A percentile compares a stretch with the other conserved stretches of the same genome.
Evolutionary conservation across 805 yeast species (phyloP).

Genomic region (Tetrapisispora namnaoensis): DNA sequence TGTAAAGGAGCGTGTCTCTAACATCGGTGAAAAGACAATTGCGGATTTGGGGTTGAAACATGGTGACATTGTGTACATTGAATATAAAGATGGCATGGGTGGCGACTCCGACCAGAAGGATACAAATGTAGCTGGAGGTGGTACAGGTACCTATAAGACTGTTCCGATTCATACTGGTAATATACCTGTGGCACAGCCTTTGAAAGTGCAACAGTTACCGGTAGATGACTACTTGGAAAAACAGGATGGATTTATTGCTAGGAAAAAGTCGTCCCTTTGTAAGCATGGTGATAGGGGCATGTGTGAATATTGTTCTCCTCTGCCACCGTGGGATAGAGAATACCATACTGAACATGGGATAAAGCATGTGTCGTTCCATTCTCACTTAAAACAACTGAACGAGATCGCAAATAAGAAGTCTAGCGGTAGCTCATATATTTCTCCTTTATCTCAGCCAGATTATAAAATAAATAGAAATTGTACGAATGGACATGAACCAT

Average conservation of each 20-base stretch:
- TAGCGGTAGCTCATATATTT: slow-evolving; percentile 56
- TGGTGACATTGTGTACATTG: slow-evolving; percentile 49
- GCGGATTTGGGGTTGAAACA: slow-evolving; percentile 42
- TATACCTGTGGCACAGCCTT: slow-evolving; percentile 4
- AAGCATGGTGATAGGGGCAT: slow-evolving; percentile 88
- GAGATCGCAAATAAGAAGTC: slow-evolving; percentile 54
- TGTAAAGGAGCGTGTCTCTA: slow-evolving; percentile 19
- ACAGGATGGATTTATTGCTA: slow-evolving; percentile 60
- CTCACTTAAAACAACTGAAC: slow-evolving; percentile 65
- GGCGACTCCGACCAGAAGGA: neutral
- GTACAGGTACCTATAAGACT: neutral
- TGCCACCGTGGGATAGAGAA: slow-evolving; percentile 87
- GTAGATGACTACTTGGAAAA: slow-evolving; percentile 61
- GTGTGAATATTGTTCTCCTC: slow-evolving; percentile 95
- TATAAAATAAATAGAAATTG: slow-evolving; percentile 57
- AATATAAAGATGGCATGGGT: slow-evolving; percentile 22
- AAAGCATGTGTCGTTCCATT: slow-evolving; percentile 83
- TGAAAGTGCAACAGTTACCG: slow-evolving; percentile 41
- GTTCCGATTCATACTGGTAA: slow-evolving; percentile 9
- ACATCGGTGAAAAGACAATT: slow-evolving; percentile 25
- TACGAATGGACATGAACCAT: slow-evolving; percentile 75
- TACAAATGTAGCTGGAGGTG: neutral
- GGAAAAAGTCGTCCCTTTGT: slow-evolving; percentile 57
- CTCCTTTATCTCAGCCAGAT: slow-evolving; percentile 67
- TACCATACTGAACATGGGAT: slow-evolving; percentile 68